These are phyloP conservation scores for Umbelopsis isabellina DNA, from an alignment of 192 early-diverging fungal species.

Conservation along the genomic window DNA sequence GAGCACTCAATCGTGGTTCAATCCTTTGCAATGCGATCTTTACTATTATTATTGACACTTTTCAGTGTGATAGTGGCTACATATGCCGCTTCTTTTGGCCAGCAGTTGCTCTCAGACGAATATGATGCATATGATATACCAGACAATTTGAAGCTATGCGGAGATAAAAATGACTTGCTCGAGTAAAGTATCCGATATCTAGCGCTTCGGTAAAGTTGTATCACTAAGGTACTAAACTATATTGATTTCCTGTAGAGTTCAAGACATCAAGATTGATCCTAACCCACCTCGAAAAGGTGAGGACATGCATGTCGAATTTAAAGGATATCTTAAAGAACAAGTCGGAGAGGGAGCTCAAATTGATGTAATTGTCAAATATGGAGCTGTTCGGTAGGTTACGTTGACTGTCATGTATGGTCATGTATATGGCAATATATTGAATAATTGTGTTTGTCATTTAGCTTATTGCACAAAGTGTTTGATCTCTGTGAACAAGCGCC, in stretches of 20 bases:
- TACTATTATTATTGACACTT: not conserved
- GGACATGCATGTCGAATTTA: constrained; percentile 46
- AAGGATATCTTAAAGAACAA: constrained; percentile 41
- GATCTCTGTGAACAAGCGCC: constrained; percentile 53
- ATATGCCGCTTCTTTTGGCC: not conserved
- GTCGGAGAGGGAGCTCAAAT: constrained; percentile 50
- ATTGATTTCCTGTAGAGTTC: constrained; percentile 30
- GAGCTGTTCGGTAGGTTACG: constrained; percentile 38
- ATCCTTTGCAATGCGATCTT: not conserved
- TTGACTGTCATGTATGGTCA: not conserved
- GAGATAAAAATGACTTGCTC: constrained; percentile 14
- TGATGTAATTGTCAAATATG: constrained; percentile 53
- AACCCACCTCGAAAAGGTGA: constrained; percentile 55
- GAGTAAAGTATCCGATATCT: constrained; percentile 3
- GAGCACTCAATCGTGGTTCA: not conserved
- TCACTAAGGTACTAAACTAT: not conserved
- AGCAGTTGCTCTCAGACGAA: not conserved
- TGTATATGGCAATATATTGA: not conserved
- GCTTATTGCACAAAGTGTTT: constrained; percentile 44
- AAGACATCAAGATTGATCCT: constrained; percentile 46
- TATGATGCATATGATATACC: not conserved
- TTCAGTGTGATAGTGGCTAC: not conserved
- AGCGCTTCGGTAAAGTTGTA: not conserved
- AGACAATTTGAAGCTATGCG: constrained; percentile 14
- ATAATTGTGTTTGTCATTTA: not conserved